Evolutionary conservation across 805 yeast species (phyloP), one percentile per base, ranked within the genome.

Genomic region (Yamadazyma ubonensis): DNA sequence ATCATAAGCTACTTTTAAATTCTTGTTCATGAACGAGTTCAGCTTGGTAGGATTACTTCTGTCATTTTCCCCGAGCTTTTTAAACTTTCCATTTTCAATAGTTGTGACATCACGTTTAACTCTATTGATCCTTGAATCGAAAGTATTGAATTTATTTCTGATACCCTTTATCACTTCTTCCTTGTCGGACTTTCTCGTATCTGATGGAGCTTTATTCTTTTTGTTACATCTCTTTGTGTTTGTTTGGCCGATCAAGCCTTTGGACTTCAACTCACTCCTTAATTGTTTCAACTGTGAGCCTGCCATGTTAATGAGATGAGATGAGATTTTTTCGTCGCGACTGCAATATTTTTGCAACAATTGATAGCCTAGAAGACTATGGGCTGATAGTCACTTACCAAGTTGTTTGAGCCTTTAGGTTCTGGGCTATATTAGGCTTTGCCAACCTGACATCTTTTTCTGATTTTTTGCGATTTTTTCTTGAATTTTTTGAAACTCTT

Each of bases 261-360:
- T 79, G 37, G 79, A 75, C 55, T 83, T 83, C 41, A 89, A 66
- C 2, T 88, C 79, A 36, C 81, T 90, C 53, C 84, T 88, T 39
- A 89, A 73, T 67, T 78, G 80, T 59, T 88, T 89, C 47, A 90
- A 70, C 67, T 90, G 96, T 11, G 96, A 86, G 25, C 95, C 95
- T 26, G 84, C 91, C 93, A 84, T 84, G 16, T 16, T 35, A 21
- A 18, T 15, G 40, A 19, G 32, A 32, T 43, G 48, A 44, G 48
- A 38, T 45, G 49, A 27, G 48, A 41, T 36, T 23, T 39, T 34
- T 35, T 39, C 31, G 22, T 30, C 35, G 39, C 39, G 39, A 29
- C 16, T 27, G 27, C 37, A 33, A 33, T 18, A 14, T 8, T 7
- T 16, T 16, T 21, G 18, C 12, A 32, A 5, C 17, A 20, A 16